Percentiles rank a stretch among this genome's conserved stretches.
phyloP scores from a whole-genome alignment of 257 asterid species.

The Nicotiana noctiflora region DNA sequence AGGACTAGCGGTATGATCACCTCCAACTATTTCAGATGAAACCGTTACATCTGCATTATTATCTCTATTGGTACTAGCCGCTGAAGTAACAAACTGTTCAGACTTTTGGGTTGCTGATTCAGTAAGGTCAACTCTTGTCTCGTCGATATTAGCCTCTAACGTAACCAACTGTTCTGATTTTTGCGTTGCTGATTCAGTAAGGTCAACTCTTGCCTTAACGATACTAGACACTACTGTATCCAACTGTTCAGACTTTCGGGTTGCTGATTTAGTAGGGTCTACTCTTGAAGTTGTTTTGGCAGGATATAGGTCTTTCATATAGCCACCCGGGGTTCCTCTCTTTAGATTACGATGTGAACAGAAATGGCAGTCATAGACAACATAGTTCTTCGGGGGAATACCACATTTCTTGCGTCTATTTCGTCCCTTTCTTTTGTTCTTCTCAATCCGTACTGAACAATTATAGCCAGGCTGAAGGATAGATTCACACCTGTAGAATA shows the following conservation, averaged over 20 bases:
- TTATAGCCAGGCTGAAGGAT: slow-evolving; percentile 63
- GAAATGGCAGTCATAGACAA: slow-evolving; percentile 56
- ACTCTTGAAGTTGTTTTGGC: slow-evolving; percentile 27
- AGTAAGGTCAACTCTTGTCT: not conserved
- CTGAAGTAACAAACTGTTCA: not conserved
- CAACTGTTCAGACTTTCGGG: not conserved
- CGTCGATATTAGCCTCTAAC: not conserved
- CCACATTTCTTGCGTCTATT: slow-evolving; percentile 30
- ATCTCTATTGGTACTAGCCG: not conserved
- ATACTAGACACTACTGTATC: not conserved
- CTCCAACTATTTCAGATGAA: slow-evolving; percentile 22
- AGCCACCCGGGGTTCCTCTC: slow-evolving; percentile 68
- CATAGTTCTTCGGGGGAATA: slow-evolving; percentile 33
- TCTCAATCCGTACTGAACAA: slow-evolving; percentile 51
- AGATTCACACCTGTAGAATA: slow-evolving; percentile 57
- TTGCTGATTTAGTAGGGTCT: slow-evolving; percentile 12
- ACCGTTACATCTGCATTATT: slow-evolving; percentile 12
- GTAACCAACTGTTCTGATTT: not conserved
- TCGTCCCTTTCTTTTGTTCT: slow-evolving; percentile 27
- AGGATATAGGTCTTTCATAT: slow-evolving; percentile 44
- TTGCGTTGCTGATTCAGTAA: not conserved
- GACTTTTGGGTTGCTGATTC: slow-evolving; percentile 3
- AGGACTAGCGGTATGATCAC: slow-evolving; percentile 24
- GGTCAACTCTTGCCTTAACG: not conserved
- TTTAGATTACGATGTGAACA: slow-evolving; percentile 54